Conservation (phyloP, 2,329 filamentous ascomycete species). For the Coniochaeta ligniaria region DNA sequence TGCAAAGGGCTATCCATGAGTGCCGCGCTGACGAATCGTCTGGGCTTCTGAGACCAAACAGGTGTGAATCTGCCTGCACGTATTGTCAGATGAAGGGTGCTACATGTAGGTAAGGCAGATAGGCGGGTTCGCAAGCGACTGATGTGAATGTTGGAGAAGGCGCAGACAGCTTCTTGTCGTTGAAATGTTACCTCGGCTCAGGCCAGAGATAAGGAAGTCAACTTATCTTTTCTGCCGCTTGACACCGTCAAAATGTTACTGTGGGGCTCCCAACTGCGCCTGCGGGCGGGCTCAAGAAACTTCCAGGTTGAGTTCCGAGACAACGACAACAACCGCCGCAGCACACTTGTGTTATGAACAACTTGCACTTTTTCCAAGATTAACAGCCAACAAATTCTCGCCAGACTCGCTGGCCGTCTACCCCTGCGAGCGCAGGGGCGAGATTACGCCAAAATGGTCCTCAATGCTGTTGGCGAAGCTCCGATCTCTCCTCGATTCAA, state of each 20-base stretch:
- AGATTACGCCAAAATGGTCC: background rate
- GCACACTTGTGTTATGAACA: background rate
- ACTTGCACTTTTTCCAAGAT: background rate
- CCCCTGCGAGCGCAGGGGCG: background rate
- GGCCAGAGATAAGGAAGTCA: background rate
- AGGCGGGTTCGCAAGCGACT: too few relatives aligned
- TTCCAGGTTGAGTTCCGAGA: background rate
- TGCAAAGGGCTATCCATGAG: conserved; percentile 25
- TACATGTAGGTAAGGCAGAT: too few relatives aligned
- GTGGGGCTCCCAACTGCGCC: too few relatives aligned
- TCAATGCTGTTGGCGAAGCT: background rate
- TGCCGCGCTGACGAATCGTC: background rate
- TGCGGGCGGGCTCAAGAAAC: too few relatives aligned
- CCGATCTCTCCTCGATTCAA: background rate
- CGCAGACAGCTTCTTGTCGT: too few relatives aligned
- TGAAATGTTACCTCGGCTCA: background rate
- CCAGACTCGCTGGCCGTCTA: background rate
- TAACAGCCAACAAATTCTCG: background rate
- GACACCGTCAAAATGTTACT: background rate
- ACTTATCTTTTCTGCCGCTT: background rate
- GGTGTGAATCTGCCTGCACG: background rate
- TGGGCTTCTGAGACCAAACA: too few relatives aligned
- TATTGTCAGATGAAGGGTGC: background rate
- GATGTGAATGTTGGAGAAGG: too few relatives aligned
- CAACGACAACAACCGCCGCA: background rate